phyloP scores from a whole-genome alignment of 257 asterid genomes.

The Osmanthus fragrans region DNA sequence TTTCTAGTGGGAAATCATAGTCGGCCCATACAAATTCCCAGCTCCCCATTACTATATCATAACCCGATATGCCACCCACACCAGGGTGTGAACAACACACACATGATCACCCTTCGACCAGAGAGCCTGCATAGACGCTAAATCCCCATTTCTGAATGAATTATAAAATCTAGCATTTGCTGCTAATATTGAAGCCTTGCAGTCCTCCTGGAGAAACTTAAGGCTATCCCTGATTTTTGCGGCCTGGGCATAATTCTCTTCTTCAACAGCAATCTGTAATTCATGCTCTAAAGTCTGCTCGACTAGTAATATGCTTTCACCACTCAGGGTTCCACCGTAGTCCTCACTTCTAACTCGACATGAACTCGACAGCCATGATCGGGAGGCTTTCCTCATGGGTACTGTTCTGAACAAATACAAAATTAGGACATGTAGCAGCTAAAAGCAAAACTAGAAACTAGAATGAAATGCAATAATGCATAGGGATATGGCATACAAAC shows the following conservation, averaged over 20 bases:
- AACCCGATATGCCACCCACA: constrained; percentile 86
- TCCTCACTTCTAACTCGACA: constrained; percentile 76
- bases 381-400: constrained; percentile 45
- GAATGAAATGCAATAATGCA: neutral
- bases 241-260: constrained; percentile 83
- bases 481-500: neutral
- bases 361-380: constrained; percentile 32
- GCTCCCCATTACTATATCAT: constrained; percentile 95
- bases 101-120: constrained; percentile 82
- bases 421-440: constrained; percentile 26
- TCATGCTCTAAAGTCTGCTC: constrained; percentile 73
- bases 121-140: constrained; percentile 78
- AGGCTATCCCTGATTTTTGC: constrained; percentile 92
- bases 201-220: constrained; percentile 77
- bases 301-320: constrained; percentile 74
- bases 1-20: constrained; percentile 80
- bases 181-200: constrained; percentile 79
- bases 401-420: constrained; percentile 56
- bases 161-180: constrained; percentile 63
- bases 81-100: constrained; percentile 97
- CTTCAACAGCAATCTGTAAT: constrained; percentile 65
- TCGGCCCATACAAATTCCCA: constrained; percentile 99
- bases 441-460: neutral
- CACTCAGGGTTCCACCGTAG: constrained; percentile 69
- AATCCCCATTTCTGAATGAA: constrained; percentile 74